A percentile compares a stretch with the other conserved stretches of the same genome.
These are phyloP conservation scores for Boletus vermiculosoides DNA, from an alignment of 768 basidiomycete genomes.

Conservation along the genomic window DNA sequence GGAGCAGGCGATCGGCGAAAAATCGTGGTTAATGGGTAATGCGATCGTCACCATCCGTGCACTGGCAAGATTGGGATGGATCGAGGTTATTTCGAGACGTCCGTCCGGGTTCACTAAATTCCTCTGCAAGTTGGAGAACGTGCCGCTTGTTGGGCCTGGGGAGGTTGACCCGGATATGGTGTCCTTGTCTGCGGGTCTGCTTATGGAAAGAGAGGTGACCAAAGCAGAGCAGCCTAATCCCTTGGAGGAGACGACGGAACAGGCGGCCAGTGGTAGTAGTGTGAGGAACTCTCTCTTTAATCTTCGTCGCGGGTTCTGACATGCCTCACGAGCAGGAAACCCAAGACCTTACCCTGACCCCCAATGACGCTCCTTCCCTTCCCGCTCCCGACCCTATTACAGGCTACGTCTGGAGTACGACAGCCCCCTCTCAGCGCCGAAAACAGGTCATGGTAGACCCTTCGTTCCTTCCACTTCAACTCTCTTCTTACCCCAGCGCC, in stretches of 20 bases:
- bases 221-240: slow-evolving; percentile 30
- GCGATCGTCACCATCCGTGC: slow-evolving; percentile 81
- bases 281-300: slow-evolving; percentile 11
- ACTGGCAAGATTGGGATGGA: slow-evolving; percentile 77
- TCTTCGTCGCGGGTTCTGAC: slow-evolving; percentile 8
- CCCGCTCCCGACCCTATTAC: slow-evolving; percentile 69
- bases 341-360: slow-evolving; percentile 9
- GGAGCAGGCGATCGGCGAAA: slow-evolving; percentile 51
- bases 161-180: slow-evolving; percentile 80
- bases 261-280: neutral
- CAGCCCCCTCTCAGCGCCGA: slow-evolving; percentile 84
- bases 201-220: slow-evolving; percentile 60
- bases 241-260: slow-evolving; percentile 19
- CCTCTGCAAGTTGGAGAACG: slow-evolving; percentile 84
- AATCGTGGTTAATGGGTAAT: slow-evolving; percentile 85
- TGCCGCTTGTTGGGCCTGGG: slow-evolving; percentile 79
- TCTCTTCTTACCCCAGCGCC: slow-evolving; percentile 67
- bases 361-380: slow-evolving; percentile 15
- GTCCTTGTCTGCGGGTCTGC: slow-evolving; percentile 67
- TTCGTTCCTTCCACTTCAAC: slow-evolving; percentile 78
- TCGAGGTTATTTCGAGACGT: slow-evolving; percentile 78
- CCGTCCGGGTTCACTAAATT: slow-evolving; percentile 89
- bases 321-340: slow-evolving; percentile 21
- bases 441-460: slow-evolving; percentile 87
- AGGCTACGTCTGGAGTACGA: slow-evolving; percentile 85